A percentile compares a stretch with the other conserved stretches of the same genome.
Evolutionary conservation across 768 basidiomycete genomes (phyloP).

Genomic region (Serendipita indica): DNA sequence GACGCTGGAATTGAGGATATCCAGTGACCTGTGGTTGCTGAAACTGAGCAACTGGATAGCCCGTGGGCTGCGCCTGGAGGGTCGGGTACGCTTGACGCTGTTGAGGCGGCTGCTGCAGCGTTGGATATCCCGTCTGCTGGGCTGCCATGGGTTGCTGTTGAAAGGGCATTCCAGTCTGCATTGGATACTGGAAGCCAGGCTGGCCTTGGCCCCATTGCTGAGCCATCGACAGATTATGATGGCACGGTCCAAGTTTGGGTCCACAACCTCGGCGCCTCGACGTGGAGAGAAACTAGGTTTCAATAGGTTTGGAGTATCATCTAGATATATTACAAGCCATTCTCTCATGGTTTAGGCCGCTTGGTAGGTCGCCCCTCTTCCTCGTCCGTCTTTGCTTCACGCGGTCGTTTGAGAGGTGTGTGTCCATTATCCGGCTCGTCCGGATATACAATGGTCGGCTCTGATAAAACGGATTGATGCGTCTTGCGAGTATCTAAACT

Average conservation of each 20-base stretch:
- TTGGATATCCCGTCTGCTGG: slow-evolving; percentile 22
- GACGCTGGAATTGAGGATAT: slow-evolving; percentile 16
- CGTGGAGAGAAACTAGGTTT: too few species aligned
- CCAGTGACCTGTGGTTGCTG: slow-evolving; percentile 51
- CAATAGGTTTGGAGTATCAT: too few species aligned
- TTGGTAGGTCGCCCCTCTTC: neutral
- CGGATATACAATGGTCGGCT: slow-evolving; percentile 29
- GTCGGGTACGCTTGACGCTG: slow-evolving; percentile 11
- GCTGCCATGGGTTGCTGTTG: slow-evolving; percentile 29
- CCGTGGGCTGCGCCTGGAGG: slow-evolving; percentile 46
- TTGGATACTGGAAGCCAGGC: slow-evolving; percentile 55
- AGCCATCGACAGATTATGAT: slow-evolving; percentile 38
- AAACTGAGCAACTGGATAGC: slow-evolving; percentile 28
- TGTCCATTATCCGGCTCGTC: neutral
- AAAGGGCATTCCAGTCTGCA: slow-evolving; percentile 52
- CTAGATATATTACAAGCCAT: too few species aligned
- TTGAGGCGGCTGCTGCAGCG: slow-evolving; percentile 11
- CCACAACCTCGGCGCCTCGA: too few species aligned
- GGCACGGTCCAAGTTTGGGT: neutral
- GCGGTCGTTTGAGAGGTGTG: neutral
- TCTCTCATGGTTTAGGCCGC: neutral
- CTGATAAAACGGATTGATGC: slow-evolving; percentile 64
- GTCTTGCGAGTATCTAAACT: slow-evolving; percentile 61
- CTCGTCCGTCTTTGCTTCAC: neutral
- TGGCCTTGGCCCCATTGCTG: slow-evolving; percentile 56